phyloP scores from a whole-genome alignment of 2,329 filamentous ascomycete species.

The Trichoderma sp. region DNA sequence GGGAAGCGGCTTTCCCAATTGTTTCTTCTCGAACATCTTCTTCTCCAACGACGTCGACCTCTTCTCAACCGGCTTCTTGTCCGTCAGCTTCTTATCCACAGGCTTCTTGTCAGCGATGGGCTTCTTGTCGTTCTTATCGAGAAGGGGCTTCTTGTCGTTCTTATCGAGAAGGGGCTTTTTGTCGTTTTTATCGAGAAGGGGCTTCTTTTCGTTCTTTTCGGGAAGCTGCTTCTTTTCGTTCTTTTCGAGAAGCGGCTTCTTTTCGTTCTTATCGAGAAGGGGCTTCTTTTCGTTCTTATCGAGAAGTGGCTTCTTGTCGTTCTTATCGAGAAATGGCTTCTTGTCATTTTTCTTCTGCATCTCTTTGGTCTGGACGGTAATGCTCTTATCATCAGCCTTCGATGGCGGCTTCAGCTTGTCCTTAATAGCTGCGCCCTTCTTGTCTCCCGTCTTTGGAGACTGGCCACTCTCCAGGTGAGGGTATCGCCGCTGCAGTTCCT shows the following conservation, averaged over 20 bases:
- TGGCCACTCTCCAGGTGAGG: conserved; percentile 55
- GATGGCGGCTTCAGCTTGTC: conserved; percentile 27
- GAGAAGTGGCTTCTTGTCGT: not conserved
- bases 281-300: not conserved
- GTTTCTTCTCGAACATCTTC: conserved; percentile 32
- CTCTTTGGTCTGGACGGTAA: conserved; percentile 29
- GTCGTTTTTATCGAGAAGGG: no score
- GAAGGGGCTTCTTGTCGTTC: not conserved
- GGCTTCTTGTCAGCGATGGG: conserved; percentile 19
- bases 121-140: not conserved
- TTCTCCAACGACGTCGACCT: not conserved
- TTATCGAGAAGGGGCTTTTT: no score
- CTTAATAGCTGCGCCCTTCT: conserved; percentile 26
- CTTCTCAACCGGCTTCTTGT: conserved; percentile 18
- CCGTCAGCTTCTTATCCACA: conserved; percentile 17
- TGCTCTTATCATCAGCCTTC: conserved; percentile 26
- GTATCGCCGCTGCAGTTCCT: conserved; percentile 63
- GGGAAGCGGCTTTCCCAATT: conserved; percentile 24
- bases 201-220: not conserved
- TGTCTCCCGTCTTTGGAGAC: conserved; percentile 27
- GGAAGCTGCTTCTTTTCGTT: not conserved
- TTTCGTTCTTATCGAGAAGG: conserved; percentile 20
- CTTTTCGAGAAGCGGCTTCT: not conserved
- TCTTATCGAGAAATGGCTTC: no score
- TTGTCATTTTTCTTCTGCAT: conserved; percentile 23